Percentiles rank a stretch among this genome's conserved stretches.
These are phyloP conservation scores for Metarhizium brunneum DNA, from an alignment of 2,329 filamentous ascomycete genomes.

Conservation along the genomic window DNA sequence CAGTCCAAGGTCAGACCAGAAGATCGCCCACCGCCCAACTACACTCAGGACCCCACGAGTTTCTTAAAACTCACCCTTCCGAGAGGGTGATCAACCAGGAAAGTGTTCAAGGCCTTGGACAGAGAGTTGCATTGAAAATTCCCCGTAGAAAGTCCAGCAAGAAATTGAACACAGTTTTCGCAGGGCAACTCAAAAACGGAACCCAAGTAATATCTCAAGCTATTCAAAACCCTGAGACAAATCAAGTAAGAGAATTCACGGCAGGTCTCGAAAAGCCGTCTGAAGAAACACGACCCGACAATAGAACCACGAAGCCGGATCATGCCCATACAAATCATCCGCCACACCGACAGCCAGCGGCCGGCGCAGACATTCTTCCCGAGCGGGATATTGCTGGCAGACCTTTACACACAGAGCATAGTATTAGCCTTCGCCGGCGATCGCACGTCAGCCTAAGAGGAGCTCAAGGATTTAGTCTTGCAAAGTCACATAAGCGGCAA, in stretches of 20 bases:
- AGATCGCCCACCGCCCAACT: background rate
- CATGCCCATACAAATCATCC: background rate
- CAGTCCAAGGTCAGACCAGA: background rate
- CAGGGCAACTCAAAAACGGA: background rate
- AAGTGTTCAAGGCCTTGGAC: background rate
- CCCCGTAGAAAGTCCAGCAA: slow-evolving; percentile 11
- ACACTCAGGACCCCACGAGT: background rate
- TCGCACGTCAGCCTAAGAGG: slow-evolving; percentile 46
- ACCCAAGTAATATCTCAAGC: background rate
- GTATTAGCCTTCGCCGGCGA: slow-evolving; percentile 36
- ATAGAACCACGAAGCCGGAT: background rate
- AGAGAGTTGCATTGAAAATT: slow-evolving; percentile 2
- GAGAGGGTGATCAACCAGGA: slow-evolving; percentile 1
- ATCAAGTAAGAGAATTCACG: background rate
- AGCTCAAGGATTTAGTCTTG: slow-evolving; percentile 40
- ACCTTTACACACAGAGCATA: slow-evolving; percentile 18
- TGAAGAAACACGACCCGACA: background rate
- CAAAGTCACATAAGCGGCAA: slow-evolving; percentile 46
- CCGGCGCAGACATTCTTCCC: slow-evolving; percentile 15
- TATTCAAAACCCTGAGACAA: background rate
- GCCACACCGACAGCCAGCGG: background rate
- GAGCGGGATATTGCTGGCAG: slow-evolving; percentile 16
- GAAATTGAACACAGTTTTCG: background rate
- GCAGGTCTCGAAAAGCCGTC: background rate
- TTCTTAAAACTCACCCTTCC: background rate